phyloP scores from a whole-genome alignment of 768 basidiomycete species.

The Favolaschia claudopus region DNA sequence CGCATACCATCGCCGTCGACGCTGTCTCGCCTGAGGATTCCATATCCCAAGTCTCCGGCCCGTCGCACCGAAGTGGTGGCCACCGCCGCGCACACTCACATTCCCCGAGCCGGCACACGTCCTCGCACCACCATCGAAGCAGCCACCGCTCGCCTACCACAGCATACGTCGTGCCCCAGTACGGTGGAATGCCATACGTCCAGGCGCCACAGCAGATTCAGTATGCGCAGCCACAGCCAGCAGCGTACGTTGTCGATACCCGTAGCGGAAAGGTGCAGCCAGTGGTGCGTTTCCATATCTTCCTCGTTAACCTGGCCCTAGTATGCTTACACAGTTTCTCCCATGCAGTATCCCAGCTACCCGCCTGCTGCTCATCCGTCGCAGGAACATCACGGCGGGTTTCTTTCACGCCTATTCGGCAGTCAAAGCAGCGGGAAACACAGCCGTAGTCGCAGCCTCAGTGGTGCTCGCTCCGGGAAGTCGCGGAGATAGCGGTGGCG shows the following conservation, averaged over 20 bases:
- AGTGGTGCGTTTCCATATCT: not conserved
- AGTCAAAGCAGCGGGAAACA: not conserved
- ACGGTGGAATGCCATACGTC: not conserved
- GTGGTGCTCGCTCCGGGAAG: not conserved
- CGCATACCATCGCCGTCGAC: not conserved
- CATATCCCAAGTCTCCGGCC: conserved; percentile 14
- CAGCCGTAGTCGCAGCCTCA: not conserved
- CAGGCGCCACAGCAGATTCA: not conserved
- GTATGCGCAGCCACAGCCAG: not conserved
- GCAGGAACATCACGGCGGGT: not conserved
- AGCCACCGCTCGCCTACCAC: not conserved
- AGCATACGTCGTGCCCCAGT: not conserved
- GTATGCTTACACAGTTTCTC: not conserved
- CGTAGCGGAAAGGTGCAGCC: conserved; percentile 7
- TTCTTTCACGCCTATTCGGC: not conserved
- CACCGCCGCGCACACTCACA: conserved; percentile 6
- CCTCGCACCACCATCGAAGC: not conserved
- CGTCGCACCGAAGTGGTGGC: not conserved
- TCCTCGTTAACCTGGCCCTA: not conserved
- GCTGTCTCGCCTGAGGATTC: conserved; percentile 15
- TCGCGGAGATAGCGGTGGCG: too few species aligned
- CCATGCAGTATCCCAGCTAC: not conserved
- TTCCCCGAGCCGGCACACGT: conserved; percentile 9
- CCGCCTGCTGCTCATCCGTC: not conserved
- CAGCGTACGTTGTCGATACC: conserved; percentile 1